These are phyloP conservation scores for Colletotrichum sp. DNA, from an alignment of 2,329 filamentous ascomycete species.

Conservation along the genomic window DNA sequence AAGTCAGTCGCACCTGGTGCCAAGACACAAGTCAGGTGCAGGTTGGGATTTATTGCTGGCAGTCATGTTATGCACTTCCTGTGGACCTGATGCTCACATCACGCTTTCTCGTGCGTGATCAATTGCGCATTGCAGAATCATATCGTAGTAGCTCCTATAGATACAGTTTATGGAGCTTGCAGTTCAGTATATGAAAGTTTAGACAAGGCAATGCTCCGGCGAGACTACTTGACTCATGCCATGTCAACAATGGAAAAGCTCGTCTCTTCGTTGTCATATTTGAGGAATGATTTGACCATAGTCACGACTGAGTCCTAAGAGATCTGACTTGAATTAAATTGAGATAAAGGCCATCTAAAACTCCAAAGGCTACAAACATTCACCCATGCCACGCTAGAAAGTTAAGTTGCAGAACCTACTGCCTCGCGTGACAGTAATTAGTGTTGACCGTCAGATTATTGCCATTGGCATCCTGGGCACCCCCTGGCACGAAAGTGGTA, in stretches of 20 bases:
- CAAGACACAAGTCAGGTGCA: not conserved
- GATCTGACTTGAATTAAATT: not conserved
- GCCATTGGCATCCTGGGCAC: not conserved
- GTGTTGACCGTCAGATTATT: not conserved
- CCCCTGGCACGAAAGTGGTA: not conserved
- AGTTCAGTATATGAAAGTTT: not conserved
- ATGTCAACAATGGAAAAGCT: not conserved
- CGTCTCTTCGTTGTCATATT: not conserved
- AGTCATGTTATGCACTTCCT: not conserved
- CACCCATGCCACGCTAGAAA: not conserved
- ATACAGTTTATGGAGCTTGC: not conserved
- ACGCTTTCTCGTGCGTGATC: not conserved
- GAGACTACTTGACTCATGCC: not conserved
- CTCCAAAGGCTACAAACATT: not conserved
- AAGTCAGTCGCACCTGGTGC: not conserved
- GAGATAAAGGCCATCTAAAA: not conserved
- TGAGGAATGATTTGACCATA: not conserved
- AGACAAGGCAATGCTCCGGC: not conserved
- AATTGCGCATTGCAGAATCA: not conserved
- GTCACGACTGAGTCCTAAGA: not conserved
- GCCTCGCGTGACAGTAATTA: not conserved
- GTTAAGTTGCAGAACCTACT: not conserved
- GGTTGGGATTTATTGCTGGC: not conserved
- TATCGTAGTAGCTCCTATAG: not conserved
- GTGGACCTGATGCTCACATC: not conserved